Base-by-base conservation (phyloP, 1,284 basidiomycete genomes). In the Fomes fomentarius region DNA sequence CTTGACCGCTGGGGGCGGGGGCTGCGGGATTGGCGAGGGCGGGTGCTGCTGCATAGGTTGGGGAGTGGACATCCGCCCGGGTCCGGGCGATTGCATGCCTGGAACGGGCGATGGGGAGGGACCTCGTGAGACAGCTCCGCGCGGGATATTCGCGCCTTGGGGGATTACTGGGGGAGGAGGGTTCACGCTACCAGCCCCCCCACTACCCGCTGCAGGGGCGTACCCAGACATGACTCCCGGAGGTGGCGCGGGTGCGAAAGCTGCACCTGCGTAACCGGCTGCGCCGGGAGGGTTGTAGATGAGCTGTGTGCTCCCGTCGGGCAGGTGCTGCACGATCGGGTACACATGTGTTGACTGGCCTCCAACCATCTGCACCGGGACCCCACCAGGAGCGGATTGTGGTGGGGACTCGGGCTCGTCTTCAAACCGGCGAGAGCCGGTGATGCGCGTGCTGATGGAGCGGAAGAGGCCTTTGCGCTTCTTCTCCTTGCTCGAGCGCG, bases 381-480 rank as follows among this genome's bases (percentile, higher is more conserved):
- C n/a, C 4, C 39, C 35, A 26, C 34, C 24, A 5, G 30, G 25
- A 7, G 19, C 33, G 19, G 41, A 30, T 1, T 34, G 44, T 19
- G 51, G 33, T 14, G 43, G 17, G 26, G 42, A 37, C 5, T 44
- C 44, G 25, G 39, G 35, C 30, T 53, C 55, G 19, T 63, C 57
- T 7, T 62, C 60, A 14, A 34, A n/a, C 30, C 58, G 39, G 25
- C 58, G 60, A n/a, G n/a, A n/a, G n/a, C 44, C 22, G 28, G 40
- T 37, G 15, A 60, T 33, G 10, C 57, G 52, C 24, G 47, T 35
- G 44, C 64, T 61, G 33, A 65, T 57, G 25, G 58, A 58, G 31
- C 58, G 54, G 31, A 66, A 62, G 15, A 66, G 56, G 30, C 64
- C 64, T 38, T 57, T 62, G 35, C 60, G 56, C 42, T 63, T 62